Percentiles rank a stretch among this genome's conserved stretches.
Conservation (phyloP, 257 asterid species). For the Solanum gracilifrons region DNA sequence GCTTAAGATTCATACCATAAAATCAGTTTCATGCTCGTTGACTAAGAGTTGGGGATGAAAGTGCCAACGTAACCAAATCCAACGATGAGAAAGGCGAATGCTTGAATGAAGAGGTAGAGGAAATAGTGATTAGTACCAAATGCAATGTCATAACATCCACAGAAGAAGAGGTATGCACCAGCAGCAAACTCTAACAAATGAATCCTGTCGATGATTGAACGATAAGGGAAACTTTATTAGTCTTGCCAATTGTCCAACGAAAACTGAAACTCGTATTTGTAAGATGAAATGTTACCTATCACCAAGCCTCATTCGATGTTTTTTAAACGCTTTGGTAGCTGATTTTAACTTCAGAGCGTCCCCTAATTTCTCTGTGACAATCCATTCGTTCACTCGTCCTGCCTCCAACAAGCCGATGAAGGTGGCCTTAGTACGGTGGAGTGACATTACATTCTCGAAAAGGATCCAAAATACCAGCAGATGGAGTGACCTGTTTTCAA, state of each 20-base stretch:
- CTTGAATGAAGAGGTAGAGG: slow-evolving; percentile 58
- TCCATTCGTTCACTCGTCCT: slow-evolving; percentile 90
- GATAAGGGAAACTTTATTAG: not conserved
- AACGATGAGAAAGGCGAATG: slow-evolving; percentile 55
- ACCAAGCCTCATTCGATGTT: slow-evolving; percentile 50
- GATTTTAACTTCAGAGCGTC: slow-evolving; percentile 59
- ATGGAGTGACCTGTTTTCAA: slow-evolving; percentile 57
- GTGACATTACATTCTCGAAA: slow-evolving; percentile 90
- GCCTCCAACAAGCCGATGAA: slow-evolving; percentile 83
- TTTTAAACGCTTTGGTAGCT: slow-evolving; percentile 35
- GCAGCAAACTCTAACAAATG: slow-evolving; percentile 57
- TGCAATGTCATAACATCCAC: slow-evolving; percentile 64
- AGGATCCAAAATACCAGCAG: slow-evolving; percentile 84
- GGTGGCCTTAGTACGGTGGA: slow-evolving; percentile 89
- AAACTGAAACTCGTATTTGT: not conserved
- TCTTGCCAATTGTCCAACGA: not conserved
- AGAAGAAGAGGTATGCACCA: slow-evolving; percentile 57
- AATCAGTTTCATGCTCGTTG: not conserved
- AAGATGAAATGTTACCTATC: slow-evolving; percentile 42
- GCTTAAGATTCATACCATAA: not conserved
- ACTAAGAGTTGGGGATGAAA: slow-evolving; percentile 36
- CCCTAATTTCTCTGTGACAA: slow-evolving; percentile 90
- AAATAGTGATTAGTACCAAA: slow-evolving; percentile 52
- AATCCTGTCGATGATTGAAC: slow-evolving; percentile 50
- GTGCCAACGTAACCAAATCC: slow-evolving; percentile 86